Conservation (phyloP, 1,284 basidiomycete species). For the Rhodotorula sp. region DNA sequence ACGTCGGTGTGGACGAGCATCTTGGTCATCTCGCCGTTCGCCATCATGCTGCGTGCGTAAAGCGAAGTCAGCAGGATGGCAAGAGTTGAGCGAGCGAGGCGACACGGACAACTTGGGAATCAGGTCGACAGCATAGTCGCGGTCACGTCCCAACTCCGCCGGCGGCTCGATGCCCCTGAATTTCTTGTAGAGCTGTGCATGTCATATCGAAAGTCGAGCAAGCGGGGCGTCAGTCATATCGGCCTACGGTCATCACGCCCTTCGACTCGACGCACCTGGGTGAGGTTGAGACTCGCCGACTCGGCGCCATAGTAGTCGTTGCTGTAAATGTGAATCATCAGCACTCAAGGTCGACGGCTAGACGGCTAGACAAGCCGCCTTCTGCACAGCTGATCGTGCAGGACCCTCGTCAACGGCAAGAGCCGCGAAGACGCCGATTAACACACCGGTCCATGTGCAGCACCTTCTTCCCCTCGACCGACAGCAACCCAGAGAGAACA, state of each 20-base stretch:
- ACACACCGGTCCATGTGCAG: conserved; percentile 84
- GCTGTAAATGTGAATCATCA: conserved; percentile 47
- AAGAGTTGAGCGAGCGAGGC: neutral
- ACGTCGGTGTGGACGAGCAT: conserved; percentile 99
- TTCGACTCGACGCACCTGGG: conserved; percentile 66
- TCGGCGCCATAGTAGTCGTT: conserved; percentile 99
- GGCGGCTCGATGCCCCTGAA: conserved; percentile 65
- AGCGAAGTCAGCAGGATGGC: conserved; percentile 63
- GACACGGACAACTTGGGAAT: conserved; percentile 55
- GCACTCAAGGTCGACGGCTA: neutral
- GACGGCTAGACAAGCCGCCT: neutral
- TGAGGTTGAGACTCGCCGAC: conserved; percentile 93
- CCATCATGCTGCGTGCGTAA: conserved; percentile 66
- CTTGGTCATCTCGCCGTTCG: conserved; percentile 94
- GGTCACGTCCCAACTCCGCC: conserved; percentile 77
- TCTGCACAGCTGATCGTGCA: neutral
- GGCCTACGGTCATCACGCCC: neutral
- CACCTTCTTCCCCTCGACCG: conserved; percentile 99
- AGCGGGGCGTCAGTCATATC: too few relatives aligned
- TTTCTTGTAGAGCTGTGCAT: conserved; percentile 83
- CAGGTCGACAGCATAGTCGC: conserved; percentile 93
- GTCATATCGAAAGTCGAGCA: too few relatives aligned
- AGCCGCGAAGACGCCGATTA: neutral
- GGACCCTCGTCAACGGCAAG: neutral
- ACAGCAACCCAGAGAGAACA: conserved; percentile 92